phyloP scores from a whole-genome alignment of 2,329 filamentous ascomycete genomes.

The Fusarium annulatum region DNA sequence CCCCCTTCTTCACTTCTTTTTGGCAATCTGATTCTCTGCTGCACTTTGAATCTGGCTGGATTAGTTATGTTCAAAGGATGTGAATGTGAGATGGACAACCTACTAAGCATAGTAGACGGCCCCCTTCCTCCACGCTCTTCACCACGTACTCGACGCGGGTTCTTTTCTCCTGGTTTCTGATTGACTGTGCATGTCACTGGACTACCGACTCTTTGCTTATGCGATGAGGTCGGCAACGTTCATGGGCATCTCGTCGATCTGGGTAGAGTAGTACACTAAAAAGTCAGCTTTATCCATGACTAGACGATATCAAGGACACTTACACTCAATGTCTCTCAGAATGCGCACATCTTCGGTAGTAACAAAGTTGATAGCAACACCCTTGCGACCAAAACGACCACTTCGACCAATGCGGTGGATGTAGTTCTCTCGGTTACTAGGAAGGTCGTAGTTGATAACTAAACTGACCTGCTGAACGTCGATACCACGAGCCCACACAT shows the following conservation, averaged over 20 bases:
- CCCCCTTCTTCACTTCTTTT: background rate
- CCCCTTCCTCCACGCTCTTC: conserved; percentile 47
- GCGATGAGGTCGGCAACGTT: conserved; percentile 77
- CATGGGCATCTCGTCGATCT: conserved; percentile 99
- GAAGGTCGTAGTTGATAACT: conserved; percentile 99
- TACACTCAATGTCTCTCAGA: conserved; percentile 93
- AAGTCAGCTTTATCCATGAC: conserved; percentile 47
- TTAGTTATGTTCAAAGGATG: background rate
- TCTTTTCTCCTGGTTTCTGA: background rate
- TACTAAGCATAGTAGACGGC: conserved; percentile 40
- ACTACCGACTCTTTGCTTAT: conserved; percentile 45
- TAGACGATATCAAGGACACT: conserved; percentile 50
- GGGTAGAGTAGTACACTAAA: conserved; percentile 90
- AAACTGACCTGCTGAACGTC: conserved; percentile 98
- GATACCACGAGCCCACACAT: conserved; percentile 98
- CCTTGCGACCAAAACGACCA: conserved; percentile 95
- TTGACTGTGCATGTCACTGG: background rate
- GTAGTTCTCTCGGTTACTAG: conserved; percentile 99
- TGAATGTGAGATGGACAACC: conserved; percentile 2
- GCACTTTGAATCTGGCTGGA: background rate
- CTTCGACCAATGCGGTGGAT: conserved; percentile 98
- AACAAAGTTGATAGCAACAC: conserved; percentile 99
- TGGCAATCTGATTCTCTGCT: conserved; percentile 21
- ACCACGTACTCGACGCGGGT: conserved; percentile 32
- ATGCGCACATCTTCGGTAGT: conserved; percentile 98